Evolutionary conservation across 1,139 yeast genomes (phyloP).

Genomic region (Geotrichum fermentans): DNA sequence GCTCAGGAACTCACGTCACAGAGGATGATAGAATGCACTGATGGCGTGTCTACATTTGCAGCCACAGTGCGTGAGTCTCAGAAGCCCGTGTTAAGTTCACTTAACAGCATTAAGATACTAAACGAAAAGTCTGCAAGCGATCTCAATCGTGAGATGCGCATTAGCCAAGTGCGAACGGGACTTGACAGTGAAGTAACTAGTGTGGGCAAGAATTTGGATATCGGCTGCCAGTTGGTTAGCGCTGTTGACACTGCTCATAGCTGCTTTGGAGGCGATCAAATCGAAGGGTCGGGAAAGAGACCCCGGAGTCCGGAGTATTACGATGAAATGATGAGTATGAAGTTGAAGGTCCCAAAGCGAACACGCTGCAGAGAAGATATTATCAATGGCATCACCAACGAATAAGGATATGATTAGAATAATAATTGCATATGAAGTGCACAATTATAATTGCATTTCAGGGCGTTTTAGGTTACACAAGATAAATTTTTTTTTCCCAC

Average conservation of each 20-base stretch:
- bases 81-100: background rate
- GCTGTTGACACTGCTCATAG: background rate
- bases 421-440: too few relatives aligned
- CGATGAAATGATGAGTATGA: constrained; percentile 1
- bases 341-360: background rate
- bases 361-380: background rate
- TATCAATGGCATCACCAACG: background rate
- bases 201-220: background rate
- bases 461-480: too few relatives aligned
- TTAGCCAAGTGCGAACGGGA: background rate
- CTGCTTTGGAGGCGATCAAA: background rate
- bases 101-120: background rate
- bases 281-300: background rate
- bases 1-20: background rate
- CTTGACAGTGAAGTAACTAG: background rate
- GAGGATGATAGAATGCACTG: background rate
- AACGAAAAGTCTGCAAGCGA: background rate
- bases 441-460: too few relatives aligned
- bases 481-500: too few relatives aligned
- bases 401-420: too few relatives aligned
- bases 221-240: background rate
- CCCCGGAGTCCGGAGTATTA: background rate
- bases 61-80: background rate
- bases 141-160: background rate
- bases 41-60: background rate